Base-by-base conservation (phyloP, 768 basidiomycete genomes). In the Leccinum broughii region DNA sequence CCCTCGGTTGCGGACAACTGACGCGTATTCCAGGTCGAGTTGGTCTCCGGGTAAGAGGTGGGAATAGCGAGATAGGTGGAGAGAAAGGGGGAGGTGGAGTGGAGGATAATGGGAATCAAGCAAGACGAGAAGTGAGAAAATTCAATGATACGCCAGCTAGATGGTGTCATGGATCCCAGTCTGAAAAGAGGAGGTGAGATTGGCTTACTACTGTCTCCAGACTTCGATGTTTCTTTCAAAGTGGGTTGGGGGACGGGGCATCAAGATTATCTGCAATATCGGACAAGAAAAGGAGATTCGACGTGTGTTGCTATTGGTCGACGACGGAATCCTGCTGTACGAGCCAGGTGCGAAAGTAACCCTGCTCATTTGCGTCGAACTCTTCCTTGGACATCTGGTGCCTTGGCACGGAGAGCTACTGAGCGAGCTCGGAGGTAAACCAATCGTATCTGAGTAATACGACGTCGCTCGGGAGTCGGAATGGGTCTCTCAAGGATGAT, bases 221-320 rank as follows among this genome's bases (percentile, higher is more conserved):
- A 97, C 94, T 70, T 97, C 92, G 51, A 97, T 68, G 72, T 98
- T 97, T 46, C 91, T 83, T 74, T 97, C 95, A 72, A 86, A 97
- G 73, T 88, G 87, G 1, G 89, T 87, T 3, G 89, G 86, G 3
- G 90, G 89, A 48, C 77, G 76, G 11, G 85, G 86, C 81, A 87
- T 78, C 14, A 35, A 54, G 3, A 30, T 30, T 39, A 58, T 32
- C 10, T 7, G 46, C 26, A 30, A 37, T 53, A 60, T 61, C 61
- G 13, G 54, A 54, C 22, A 60, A 44, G 2, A 52, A 20, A 11
- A 51, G 51, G 9, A 15, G 24, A 48, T 62, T 64, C 35, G 66
- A 48, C 26, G 66, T 60, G 37, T 68, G 70, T 49, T 78, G 78
- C 86, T 88, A 90, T 15, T 76, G 72, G n/a, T 77, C 72, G 44